Conservation (phyloP, 345 rosid genomes). For the Alliaria petiolata region DNA sequence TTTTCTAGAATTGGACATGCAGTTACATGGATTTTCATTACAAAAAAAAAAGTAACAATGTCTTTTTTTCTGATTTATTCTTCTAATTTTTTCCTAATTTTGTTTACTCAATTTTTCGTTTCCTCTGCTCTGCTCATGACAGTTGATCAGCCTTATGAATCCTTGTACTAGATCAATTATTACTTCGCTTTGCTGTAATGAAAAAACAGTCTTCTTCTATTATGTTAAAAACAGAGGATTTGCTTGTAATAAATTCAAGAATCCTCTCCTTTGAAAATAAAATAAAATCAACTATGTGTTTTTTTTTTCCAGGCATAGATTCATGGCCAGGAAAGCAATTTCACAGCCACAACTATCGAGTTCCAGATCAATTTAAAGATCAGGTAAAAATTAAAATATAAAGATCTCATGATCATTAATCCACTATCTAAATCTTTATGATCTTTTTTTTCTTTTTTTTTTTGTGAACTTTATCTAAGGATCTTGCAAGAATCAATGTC, state of each 20-base stretch:
- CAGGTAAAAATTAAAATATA: not conserved
- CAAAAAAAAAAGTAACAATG: too few relatives aligned
- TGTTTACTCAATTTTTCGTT: too few relatives aligned
- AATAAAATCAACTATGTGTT: too few relatives aligned
- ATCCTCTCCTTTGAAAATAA: not conserved
- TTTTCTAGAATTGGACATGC: too few relatives aligned
- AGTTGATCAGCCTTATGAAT: not conserved
- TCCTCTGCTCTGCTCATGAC: not conserved
- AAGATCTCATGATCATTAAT: not conserved
- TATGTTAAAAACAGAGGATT: not conserved
- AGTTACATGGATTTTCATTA: too few relatives aligned
- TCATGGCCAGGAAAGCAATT: not conserved
- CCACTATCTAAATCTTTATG: too few relatives aligned
- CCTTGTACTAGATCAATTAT: too few relatives aligned
- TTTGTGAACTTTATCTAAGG: too few relatives aligned
- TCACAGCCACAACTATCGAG: not conserved
- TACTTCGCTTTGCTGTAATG: too few relatives aligned
- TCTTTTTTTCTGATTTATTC: too few relatives aligned
- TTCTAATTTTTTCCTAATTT: too few relatives aligned
- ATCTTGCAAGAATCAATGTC: not conserved
- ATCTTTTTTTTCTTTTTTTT: too few relatives aligned
- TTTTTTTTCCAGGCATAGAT: not conserved
- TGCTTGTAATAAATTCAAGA: not conserved
- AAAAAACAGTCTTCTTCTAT: not conserved
- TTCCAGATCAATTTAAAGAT: not conserved